Evolutionary conservation across 805 yeast genomes (phyloP), one percentile per base, ranked within the genome.

Genomic region (Candida corydali): DNA sequence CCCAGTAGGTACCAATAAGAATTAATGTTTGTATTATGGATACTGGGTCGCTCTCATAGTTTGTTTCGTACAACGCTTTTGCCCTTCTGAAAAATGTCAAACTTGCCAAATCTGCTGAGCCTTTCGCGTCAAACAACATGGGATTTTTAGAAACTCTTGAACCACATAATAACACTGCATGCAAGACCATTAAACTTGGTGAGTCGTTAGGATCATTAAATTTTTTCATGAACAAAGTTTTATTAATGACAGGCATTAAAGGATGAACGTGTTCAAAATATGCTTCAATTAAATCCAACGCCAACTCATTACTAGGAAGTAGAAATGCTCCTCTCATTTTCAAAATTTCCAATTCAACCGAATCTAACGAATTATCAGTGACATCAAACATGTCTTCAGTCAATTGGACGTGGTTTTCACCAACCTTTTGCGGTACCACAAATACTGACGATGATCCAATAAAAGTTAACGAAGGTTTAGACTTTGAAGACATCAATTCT

Each of bases 261-360:
- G 88, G 87, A 46, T 84, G 86, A 17, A 82, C 70, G 41, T 70
- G 69, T 29, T 69, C 73, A 47, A 86, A 86, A 57, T 73, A 86
- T 32, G 72, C 57, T 31, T 78, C 69, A 24, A 86, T 70, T 39
- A 82, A 65, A 45, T 76, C 83, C 44, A 73, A 74, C 38, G 80
- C 73, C 11, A 82, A 62, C 9, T 72, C 77, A 28, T 69, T 58
- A 3, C 74, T 69, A 1, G 95, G 95, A 15, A 86, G 56, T 34
- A 75, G 59, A 49, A 85, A 85, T 5, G 89, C 86, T 5, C 89
- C 91, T 39, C 79, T 64, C 39, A 78, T 49, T 46, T 77, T 72
- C 42, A 85, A 62, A 29, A 80, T 71, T 50, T 80, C 81, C 49
- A 82, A 64, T 45, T 84, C 89, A 17, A 75, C 82, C 3, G 76